Evolutionary conservation across 139 green algal species (phyloP).

Genomic region (Choricystis sp.): DNA sequence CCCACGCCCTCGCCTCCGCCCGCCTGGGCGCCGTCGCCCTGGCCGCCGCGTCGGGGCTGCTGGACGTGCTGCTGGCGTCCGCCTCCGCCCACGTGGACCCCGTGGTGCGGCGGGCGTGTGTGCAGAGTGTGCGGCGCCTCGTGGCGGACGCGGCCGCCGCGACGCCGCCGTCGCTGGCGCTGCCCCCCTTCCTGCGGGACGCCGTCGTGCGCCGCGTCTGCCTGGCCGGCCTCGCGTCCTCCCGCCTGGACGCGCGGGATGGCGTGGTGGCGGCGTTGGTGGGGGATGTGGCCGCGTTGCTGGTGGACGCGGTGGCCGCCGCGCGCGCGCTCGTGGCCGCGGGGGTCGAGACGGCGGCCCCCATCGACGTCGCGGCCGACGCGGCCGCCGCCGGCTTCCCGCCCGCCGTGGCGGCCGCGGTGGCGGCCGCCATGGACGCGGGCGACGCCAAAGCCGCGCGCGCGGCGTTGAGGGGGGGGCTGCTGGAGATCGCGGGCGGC

Average conservation of each 20-base stretch:
- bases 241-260: background rate
- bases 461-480: background rate
- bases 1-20: constrained; percentile 25
- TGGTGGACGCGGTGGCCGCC: background rate
- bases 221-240: background rate
- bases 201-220: background rate
- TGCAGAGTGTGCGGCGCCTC: constrained; percentile 19
- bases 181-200: background rate
- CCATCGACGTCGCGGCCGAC: background rate
- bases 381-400: background rate
- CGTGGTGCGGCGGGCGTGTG: constrained; percentile 29
- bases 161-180: background rate
- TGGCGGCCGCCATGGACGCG: background rate
- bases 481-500: background rate
- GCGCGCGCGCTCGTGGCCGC: background rate
- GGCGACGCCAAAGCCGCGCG: background rate
- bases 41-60: constrained; percentile 1
- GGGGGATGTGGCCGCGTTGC: background rate
- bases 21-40: constrained; percentile 7
- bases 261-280: background rate
- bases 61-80: constrained; percentile 24
- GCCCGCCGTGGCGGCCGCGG: no score
- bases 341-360: no score
- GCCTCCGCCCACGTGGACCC: constrained; percentile 43
- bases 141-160: constrained; percentile 1